Conservation (phyloP, 805 yeast species). For the Sungouiozyma ichnusensis region DNA sequence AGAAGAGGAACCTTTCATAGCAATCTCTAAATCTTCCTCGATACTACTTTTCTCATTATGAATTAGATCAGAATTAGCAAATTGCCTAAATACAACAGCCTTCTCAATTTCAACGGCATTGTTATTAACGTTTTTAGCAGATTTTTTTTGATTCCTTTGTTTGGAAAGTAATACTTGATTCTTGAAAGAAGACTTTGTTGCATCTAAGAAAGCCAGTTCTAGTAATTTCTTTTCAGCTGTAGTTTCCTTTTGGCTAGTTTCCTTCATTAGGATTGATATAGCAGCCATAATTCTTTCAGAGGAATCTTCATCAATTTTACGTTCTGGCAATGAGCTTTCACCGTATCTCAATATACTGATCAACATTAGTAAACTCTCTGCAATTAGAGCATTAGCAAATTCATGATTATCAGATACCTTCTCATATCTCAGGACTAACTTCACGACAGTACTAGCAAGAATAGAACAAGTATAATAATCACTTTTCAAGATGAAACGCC, state of each 20-base stretch:
- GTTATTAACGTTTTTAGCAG: slow-evolving; percentile 47
- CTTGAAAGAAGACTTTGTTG: slow-evolving; percentile 77
- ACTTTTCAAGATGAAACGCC: slow-evolving; percentile 73
- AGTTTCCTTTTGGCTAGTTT: slow-evolving; percentile 41
- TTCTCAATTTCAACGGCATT: slow-evolving; percentile 73
- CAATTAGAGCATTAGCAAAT: slow-evolving; percentile 71
- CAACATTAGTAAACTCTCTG: slow-evolving; percentile 88
- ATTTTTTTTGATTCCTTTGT: slow-evolving; percentile 43
- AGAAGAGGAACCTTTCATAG: slow-evolving; percentile 33
- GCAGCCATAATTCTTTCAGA: slow-evolving; percentile 90
- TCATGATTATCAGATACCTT: slow-evolving; percentile 44
- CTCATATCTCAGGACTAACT: slow-evolving; percentile 69
- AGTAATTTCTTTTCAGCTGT: slow-evolving; percentile 32
- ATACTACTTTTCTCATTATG: slow-evolving; percentile 33
- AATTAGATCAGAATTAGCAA: slow-evolving; percentile 38
- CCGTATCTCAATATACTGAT: slow-evolving; percentile 88
- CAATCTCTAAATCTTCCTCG: slow-evolving; percentile 51
- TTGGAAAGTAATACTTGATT: slow-evolving; percentile 55
- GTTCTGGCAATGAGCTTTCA: slow-evolving; percentile 55
- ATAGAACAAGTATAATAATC: slow-evolving; percentile 88
- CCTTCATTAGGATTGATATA: slow-evolving; percentile 56
- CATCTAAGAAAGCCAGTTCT: slow-evolving; percentile 70
- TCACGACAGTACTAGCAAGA: slow-evolving; percentile 77
- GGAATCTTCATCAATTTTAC: slow-evolving; percentile 89
- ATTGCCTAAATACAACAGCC: slow-evolving; percentile 68